These are phyloP conservation scores for Candida arabinofermentans DNA, from an alignment of 805 yeast genomes.

Conservation along the genomic window DNA sequence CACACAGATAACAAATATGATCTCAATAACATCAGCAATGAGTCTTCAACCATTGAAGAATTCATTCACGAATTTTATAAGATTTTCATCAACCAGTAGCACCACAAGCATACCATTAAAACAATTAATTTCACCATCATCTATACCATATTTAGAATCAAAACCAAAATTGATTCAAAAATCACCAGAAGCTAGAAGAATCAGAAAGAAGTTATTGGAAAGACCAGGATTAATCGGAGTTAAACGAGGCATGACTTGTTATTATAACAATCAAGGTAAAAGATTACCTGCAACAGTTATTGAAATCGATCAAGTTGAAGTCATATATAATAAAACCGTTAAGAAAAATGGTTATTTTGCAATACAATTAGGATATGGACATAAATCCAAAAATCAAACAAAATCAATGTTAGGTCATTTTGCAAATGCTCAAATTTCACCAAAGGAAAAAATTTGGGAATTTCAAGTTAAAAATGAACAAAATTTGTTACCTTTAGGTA, in stretches of 20 bases:
- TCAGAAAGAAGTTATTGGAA: conserved; percentile 64
- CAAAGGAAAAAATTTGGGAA: conserved; percentile 71
- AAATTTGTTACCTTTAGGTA: conserved; percentile 73
- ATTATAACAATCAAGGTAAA: conserved; percentile 65
- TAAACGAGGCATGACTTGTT: conserved; percentile 88
- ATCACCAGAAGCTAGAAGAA: conserved; percentile 64
- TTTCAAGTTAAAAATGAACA: conserved; percentile 67
- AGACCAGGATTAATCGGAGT: conserved; percentile 84
- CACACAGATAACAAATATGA: neutral
- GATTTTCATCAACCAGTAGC: conserved; percentile 36
- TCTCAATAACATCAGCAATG: neutral
- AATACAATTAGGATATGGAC: conserved; percentile 83
- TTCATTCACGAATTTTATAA: conserved; percentile 7
- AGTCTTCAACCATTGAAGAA: neutral
- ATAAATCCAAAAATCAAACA: conserved; percentile 58
- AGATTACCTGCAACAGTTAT: conserved; percentile 81
- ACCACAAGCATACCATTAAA: conserved; percentile 2
- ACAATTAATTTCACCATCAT: conserved; percentile 41
- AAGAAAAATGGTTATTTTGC: conserved; percentile 80
- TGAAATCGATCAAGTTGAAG: conserved; percentile 87
- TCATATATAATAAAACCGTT: conserved; percentile 62
- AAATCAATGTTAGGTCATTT: conserved; percentile 72
- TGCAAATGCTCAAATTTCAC: conserved; percentile 75
- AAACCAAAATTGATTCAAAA: conserved; percentile 53
- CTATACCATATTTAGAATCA: conserved; percentile 46